phyloP scores from a whole-genome alignment of 345 rosid species.

The Hibiscus tridactylites region DNA sequence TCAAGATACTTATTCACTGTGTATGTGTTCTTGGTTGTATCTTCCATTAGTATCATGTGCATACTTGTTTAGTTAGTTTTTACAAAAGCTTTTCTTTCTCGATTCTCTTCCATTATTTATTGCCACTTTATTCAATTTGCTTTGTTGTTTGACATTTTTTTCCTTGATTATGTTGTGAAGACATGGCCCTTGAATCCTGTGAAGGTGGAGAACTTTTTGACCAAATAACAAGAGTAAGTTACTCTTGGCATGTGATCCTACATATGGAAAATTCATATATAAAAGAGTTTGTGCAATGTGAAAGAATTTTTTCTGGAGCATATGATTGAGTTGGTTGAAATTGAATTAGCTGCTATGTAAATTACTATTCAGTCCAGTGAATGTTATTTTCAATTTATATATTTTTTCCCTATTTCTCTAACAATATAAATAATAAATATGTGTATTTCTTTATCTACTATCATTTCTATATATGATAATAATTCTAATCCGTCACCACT shows the following conservation, averaged over 20 bases:
- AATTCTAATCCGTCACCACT: background rate
- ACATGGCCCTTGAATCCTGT: constrained; percentile 98
- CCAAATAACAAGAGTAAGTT: constrained; percentile 91
- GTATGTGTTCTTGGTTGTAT: constrained; percentile 43
- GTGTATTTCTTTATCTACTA: background rate
- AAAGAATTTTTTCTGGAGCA: background rate
- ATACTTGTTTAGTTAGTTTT: background rate
- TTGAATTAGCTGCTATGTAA: background rate
- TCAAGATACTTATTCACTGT: constrained; percentile 80
- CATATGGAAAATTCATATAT: background rate
- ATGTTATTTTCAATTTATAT: background rate
- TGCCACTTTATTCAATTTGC: constrained; percentile 10
- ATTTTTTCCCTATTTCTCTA: background rate
- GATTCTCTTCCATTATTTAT: constrained; percentile 3
- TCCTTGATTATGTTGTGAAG: constrained; percentile 37
- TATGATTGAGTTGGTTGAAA: background rate
- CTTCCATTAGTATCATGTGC: background rate
- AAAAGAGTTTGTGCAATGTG: background rate
- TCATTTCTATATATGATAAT: background rate
- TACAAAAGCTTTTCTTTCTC: background rate
- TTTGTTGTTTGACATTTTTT: constrained; percentile 19
- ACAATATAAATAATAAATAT: background rate
- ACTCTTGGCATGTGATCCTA: background rate
- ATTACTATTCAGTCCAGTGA: background rate
- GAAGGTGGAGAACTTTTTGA: constrained; percentile 96